phyloP scores from a whole-genome alignment of 2,329 filamentous ascomycete genomes.

The Hymenoscyphus occultus region DNA sequence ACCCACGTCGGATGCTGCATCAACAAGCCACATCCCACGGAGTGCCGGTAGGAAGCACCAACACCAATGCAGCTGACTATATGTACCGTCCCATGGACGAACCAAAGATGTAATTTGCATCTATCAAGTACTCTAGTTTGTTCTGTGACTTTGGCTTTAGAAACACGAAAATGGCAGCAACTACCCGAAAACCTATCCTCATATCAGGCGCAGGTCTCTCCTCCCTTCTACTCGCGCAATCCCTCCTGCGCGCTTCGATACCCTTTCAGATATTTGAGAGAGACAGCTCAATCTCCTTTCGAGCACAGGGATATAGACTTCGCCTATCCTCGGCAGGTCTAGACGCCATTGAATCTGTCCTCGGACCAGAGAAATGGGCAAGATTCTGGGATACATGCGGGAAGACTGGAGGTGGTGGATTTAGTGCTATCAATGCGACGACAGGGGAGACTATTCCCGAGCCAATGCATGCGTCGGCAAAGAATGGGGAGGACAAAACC shows the following conservation, averaged over 20 bases:
- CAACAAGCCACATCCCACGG: background rate
- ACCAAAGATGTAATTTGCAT: background rate
- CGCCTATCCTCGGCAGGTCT: constrained; percentile 56
- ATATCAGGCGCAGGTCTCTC: constrained; percentile 42
- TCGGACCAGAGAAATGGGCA: constrained; percentile 46
- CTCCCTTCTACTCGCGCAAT: constrained; percentile 40
- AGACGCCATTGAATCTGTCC: constrained; percentile 58
- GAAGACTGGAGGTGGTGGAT: constrained; percentile 56
- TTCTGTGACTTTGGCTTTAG: background rate
- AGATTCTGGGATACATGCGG: constrained; percentile 59
- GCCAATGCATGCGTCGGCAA: constrained; percentile 27
- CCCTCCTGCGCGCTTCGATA: constrained; percentile 37
- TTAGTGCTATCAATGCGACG: constrained; percentile 49
- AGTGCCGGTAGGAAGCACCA: background rate
- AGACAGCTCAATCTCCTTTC: constrained; percentile 50
- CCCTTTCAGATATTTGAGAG: constrained; percentile 43
- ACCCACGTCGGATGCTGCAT: background rate
- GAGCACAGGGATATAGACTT: constrained; percentile 61
- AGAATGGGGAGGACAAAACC: constrained; percentile 19
- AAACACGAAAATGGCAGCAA: background rate
- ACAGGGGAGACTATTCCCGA: constrained; percentile 45
- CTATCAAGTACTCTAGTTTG: background rate
- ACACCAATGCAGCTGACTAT: background rate
- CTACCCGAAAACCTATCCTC: constrained; percentile 39
- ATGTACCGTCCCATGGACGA: background rate